Evolutionary conservation across 352 stramenopile genomes (phyloP), one percentile per base, ranked within the genome.

Genomic region (Globisporangium ultimum): DNA sequence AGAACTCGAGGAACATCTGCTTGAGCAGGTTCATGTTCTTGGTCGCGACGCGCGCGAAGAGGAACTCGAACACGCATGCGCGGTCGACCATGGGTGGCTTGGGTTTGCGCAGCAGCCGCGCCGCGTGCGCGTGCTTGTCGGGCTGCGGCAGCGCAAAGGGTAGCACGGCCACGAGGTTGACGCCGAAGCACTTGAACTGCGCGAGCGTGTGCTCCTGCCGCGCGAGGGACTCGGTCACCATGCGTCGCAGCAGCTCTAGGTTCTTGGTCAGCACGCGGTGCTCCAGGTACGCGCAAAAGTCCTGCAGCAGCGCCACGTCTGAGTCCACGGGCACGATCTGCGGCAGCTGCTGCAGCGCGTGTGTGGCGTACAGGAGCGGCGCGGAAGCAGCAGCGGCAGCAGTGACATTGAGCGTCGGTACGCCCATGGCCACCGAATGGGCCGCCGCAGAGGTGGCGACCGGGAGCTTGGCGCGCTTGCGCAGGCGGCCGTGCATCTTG

Each of bases 281-380:
- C 56, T 88, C 80, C 40, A 89, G 61, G 53, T 76, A 89, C n/a
- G 40, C 48, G 50, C 70, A 66, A 50, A 89, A 88, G 45, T 76
- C 62, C 56, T 87, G 66, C 48, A 88, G 59, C 49, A 84, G 72
- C 36, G 24, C 2, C 24, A 28, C 24, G 5, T 28, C 24, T 28
- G 24, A 28, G 24, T 28, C 24, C 24, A 5, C 24, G 24, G 24
- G 24, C 24, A 5, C 24, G 24, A 28, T 5, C 24, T 28, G 24
- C 24, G 24, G 24, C 24, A 5, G 24, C 24, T 2, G 24, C 24
- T 5, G 24, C 24, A 5, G 24, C 24, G 2, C 24, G 5, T 28
- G 2, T 5, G 24, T 5, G 24, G 24, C 24, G 24, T 28, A 28
- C 24, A 28, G 24, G 24, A 28, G 24, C 24, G 24, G 24, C 24